phyloP scores from a whole-genome alignment of 2,329 filamentous ascomycete genomes.

The Pseudopithomyces chartarum region DNA sequence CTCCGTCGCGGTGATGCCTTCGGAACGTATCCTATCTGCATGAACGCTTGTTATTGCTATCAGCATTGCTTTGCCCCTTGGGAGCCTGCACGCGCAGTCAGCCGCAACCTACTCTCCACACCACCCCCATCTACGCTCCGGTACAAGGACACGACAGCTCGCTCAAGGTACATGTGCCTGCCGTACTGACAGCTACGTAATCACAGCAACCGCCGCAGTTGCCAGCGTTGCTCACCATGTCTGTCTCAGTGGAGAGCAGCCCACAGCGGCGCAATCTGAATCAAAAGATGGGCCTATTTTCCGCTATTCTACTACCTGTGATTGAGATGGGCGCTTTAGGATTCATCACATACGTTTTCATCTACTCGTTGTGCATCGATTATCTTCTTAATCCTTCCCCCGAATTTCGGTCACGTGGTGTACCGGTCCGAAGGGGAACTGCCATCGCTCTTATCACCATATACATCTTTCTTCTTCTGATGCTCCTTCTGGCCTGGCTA shows the following conservation, averaged over 20 bases:
- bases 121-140: neutral
- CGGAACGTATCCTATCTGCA: too few species aligned
- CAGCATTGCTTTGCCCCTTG: neutral
- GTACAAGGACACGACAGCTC: neutral
- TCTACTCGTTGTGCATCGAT: slow-evolving; percentile 65
- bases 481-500: slow-evolving; percentile 70
- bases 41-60: too few species aligned
- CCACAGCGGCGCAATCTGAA: slow-evolving; percentile 30
- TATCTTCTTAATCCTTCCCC: slow-evolving; percentile 66
- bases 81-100: slow-evolving; percentile 1
- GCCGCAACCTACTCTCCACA: neutral
- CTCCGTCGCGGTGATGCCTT: neutral
- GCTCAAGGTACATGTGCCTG: neutral
- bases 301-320: slow-evolving; percentile 70
- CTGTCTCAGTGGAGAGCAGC: slow-evolving; percentile 28
- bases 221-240: slow-evolving; percentile 9
- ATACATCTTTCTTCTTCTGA: slow-evolving; percentile 73
- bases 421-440: slow-evolving; percentile 55
- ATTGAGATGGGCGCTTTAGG: slow-evolving; percentile 69
- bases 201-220: neutral
- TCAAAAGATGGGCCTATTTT: slow-evolving; percentile 58
- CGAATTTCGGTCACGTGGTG: slow-evolving; percentile 27
- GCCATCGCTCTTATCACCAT: slow-evolving; percentile 73
- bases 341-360: slow-evolving; percentile 74
- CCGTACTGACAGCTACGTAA: neutral